Evolutionary conservation across 345 rosid species (phyloP).

Genomic region (Moricandia arvensis): DNA sequence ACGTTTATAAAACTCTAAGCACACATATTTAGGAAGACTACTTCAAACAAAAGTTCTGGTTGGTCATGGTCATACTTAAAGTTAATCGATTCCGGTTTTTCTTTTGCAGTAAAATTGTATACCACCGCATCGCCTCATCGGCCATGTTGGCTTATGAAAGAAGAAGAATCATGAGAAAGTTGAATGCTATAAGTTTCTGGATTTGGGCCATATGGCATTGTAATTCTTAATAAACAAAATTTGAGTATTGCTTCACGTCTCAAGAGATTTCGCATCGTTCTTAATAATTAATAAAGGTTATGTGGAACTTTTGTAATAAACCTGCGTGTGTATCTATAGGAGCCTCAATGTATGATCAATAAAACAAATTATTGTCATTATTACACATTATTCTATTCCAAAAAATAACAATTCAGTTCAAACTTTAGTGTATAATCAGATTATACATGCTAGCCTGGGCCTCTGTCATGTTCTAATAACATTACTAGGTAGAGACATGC

Average conservation of each 20-base stretch:
- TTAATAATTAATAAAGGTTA: neutral
- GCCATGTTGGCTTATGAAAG: neutral
- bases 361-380: too few relatives aligned
- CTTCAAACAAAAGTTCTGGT: neutral
- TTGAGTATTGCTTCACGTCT: slow-evolving; percentile 1
- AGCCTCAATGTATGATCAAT: too few relatives aligned
- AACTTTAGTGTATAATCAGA: too few relatives aligned
- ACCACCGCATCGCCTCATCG: neutral
- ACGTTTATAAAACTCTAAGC: too few relatives aligned
- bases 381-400: too few relatives aligned
- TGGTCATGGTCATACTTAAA: neutral
- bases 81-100: neutral
- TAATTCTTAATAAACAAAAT: neutral
- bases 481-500: too few relatives aligned
- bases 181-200: neutral
- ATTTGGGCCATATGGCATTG: neutral
- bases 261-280: neutral
- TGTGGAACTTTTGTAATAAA: neutral
- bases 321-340: neutral
- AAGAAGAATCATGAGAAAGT: neutral
- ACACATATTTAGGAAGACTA: too few relatives aligned
- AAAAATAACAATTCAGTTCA: too few relatives aligned
- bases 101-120: slow-evolving; percentile 14
- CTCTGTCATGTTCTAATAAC: too few relatives aligned
- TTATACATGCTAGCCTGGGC: too few relatives aligned